Evolutionary conservation across 202 grass and related monocot genomes (phyloP).

Genomic region (Carex arenaria): DNA sequence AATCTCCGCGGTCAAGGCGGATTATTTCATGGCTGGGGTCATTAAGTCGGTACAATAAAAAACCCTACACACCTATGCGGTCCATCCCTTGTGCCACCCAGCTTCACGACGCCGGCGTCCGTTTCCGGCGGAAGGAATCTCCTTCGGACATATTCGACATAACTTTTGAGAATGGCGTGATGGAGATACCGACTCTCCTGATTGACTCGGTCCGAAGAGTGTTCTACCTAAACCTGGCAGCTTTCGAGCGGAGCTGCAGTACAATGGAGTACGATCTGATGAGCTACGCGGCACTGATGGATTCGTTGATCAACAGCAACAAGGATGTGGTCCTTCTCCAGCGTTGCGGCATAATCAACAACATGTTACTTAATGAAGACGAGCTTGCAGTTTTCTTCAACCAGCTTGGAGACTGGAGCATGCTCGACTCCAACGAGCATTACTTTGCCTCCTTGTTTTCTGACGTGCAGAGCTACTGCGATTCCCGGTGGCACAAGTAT

Average conservation of each 20-base stretch:
- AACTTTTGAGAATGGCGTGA: constrained; percentile 9
- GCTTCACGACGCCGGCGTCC: constrained; percentile 34
- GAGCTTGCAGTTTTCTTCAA: constrained; percentile 18
- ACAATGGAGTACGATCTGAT: constrained; percentile 2
- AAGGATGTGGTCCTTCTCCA: constrained; percentile 38
- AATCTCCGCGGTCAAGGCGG: neutral
- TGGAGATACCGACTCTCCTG: constrained; percentile 19
- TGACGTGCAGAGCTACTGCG: neutral
- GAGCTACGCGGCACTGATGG: constrained; percentile 30
- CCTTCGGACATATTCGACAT: neutral
- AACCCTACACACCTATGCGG: constrained; percentile 5
- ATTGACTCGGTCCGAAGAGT: constrained; percentile 10
- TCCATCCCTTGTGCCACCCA: constrained; percentile 40
- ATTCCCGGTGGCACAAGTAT: constrained; percentile 8
- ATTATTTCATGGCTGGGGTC: constrained; percentile 8
- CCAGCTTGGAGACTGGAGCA: neutral
- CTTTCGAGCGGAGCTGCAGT: constrained; percentile 19
- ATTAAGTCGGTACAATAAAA: constrained; percentile 7
- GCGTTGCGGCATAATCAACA: constrained; percentile 14
- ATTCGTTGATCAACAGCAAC: constrained; percentile 12
- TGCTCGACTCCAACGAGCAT: constrained; percentile 11
- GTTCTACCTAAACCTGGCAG: constrained; percentile 26
- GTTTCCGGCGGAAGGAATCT: neutral
- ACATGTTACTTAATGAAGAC: constrained; percentile 21
- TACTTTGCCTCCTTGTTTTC: constrained; percentile 17